Conservation (phyloP, 352 stramenopile species). For the Phytophthora gonapodyides region DNA sequence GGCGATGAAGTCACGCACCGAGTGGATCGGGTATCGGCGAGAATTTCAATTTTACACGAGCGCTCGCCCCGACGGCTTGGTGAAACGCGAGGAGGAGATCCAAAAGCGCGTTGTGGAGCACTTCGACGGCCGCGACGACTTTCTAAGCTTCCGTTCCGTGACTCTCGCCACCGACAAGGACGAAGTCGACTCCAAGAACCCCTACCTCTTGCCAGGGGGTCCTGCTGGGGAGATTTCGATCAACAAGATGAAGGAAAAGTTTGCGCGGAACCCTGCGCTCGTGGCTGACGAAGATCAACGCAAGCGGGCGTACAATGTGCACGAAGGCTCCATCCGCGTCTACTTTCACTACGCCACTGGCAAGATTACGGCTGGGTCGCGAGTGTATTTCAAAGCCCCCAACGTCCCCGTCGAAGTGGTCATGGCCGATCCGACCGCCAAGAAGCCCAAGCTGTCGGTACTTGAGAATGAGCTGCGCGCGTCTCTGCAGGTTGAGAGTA, state of each 20-base stretch:
- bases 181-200: conserved; percentile 77
- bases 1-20: conserved; percentile 76
- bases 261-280: conserved; percentile 60
- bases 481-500: conserved; percentile 51
- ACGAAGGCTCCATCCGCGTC: conserved; percentile 88
- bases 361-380: conserved; percentile 88
- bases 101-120: conserved; percentile 87
- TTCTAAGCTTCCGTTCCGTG: conserved; percentile 83
- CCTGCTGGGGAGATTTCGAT: conserved; percentile 81
- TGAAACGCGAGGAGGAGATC: conserved; percentile 87
- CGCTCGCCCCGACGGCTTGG: conserved; percentile 88
- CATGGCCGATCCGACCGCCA: conserved; percentile 66
- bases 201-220: conserved; percentile 75
- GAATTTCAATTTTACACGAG: conserved; percentile 93
- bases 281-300: conserved; percentile 81
- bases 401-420: conserved; percentile 73
- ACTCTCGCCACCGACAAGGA: conserved; percentile 78
- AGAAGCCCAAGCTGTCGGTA: conserved; percentile 73
- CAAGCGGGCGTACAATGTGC: conserved; percentile 92
- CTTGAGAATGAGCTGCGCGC: conserved; percentile 74
- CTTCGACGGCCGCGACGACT: conserved; percentile 88
- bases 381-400: conserved; percentile 82
- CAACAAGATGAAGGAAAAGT: conserved; percentile 95
- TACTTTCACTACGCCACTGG: conserved; percentile 92
- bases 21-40: conserved; percentile 87